phyloP scores from a whole-genome alignment of 768 basidiomycete genomes.

The Kwoniella pini region DNA sequence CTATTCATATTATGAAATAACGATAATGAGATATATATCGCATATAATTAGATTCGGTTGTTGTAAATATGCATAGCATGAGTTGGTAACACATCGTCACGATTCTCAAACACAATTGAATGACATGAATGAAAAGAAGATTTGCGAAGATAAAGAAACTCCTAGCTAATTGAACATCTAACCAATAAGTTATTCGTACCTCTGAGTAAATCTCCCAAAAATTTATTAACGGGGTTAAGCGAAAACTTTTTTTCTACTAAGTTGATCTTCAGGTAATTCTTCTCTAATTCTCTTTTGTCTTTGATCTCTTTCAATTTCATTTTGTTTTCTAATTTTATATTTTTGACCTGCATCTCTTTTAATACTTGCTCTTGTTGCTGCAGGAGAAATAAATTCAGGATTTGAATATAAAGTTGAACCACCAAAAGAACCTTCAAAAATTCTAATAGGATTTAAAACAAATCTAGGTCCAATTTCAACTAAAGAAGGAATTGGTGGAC shows the following conservation, averaged over 20 bases:
- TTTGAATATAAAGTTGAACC: slow-evolving; percentile 96
- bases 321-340: slow-evolving; percentile 79
- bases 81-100: too few relatives aligned
- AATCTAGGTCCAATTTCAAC: slow-evolving; percentile 97
- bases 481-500: slow-evolving; percentile 79
- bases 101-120: too few relatives aligned
- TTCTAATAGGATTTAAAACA: slow-evolving; percentile 93
- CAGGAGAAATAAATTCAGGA: slow-evolving; percentile 90
- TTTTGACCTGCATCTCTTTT: slow-evolving; percentile 74
- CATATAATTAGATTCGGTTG: too few relatives aligned
- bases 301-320: slow-evolving; percentile 65
- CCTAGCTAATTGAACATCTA: too few relatives aligned
- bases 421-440: slow-evolving; percentile 95
- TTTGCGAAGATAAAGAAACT: too few relatives aligned
- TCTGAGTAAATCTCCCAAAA: too few relatives aligned
- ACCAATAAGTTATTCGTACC: too few relatives aligned
- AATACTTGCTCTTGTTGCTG: slow-evolving; percentile 69
- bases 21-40: too few relatives aligned
- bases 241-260: slow-evolving; percentile 88
- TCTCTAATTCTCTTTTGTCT: slow-evolving; percentile 66
- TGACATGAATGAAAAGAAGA: too few relatives aligned
- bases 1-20: too few relatives aligned
- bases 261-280: slow-evolving; percentile 67
- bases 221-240: too few relatives aligned
- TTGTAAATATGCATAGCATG: too few relatives aligned